Evolutionary conservation across 1,139 yeast genomes (phyloP).

Genomic region (Meyerozyma smithsonii): DNA sequence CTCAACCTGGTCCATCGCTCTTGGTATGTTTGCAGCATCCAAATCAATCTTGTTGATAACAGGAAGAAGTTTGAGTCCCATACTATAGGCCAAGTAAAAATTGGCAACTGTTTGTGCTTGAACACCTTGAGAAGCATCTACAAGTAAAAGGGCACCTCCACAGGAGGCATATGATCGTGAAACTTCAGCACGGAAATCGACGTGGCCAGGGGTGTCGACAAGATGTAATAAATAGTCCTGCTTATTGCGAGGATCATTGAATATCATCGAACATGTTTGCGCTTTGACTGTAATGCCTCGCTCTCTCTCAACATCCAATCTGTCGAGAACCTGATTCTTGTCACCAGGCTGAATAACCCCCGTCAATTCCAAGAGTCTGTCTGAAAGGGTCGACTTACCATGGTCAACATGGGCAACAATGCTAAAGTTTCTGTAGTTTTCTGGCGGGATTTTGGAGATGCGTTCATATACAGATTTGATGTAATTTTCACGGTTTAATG

Average conservation of each 20-base stretch:
- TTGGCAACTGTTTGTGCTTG: conserved; percentile 98
- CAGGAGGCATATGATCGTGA: conserved; percentile 92
- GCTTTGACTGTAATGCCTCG: conserved; percentile 97
- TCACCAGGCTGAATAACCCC: conserved; percentile 78
- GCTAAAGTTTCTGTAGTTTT: conserved; percentile 82
- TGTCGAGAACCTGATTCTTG: conserved; percentile 84
- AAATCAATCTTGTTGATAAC: conserved; percentile 90
- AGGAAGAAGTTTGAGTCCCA: conserved; percentile 79
- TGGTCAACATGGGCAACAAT: conserved; percentile 98
- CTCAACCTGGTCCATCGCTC: conserved; percentile 79
- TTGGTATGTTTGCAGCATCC: conserved; percentile 79
- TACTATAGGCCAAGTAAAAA: conserved; percentile 81
- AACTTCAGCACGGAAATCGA: conserved; percentile 92
- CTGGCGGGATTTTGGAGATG: conserved; percentile 69
- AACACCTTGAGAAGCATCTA: conserved; percentile 94
- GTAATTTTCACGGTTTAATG: conserved; percentile 29
- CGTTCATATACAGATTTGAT: conserved; percentile 43
- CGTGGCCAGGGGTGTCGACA: conserved; percentile 98
- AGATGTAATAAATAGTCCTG: conserved; percentile 79
- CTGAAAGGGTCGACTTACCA: conserved; percentile 91
- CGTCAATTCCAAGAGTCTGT: conserved; percentile 78
- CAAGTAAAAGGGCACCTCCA: conserved; percentile 86
- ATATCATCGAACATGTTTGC: conserved; percentile 92
- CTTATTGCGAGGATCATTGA: conserved; percentile 51
- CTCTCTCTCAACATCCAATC: conserved; percentile 81